Percentiles rank a stretch among this genome's conserved stretches.
phyloP scores from a whole-genome alignment of 768 basidiomycete species.

The Trichaptum fuscoviolaceum region DNA sequence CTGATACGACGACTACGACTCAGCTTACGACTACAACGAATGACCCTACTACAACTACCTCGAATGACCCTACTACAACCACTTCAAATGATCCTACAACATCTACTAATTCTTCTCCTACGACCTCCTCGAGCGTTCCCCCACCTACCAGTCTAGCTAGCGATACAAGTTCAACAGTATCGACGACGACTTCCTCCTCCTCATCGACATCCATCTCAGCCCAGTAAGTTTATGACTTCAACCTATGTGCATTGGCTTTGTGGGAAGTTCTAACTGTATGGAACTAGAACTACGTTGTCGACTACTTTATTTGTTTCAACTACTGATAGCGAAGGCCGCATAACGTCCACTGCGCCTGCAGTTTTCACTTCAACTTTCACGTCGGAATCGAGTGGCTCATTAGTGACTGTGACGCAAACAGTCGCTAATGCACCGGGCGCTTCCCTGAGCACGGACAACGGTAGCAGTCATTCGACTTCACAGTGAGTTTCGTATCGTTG shows the following conservation, averaged over 20 bases:
- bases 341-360: conserved; percentile 46
- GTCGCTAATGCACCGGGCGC: conserved; percentile 49
- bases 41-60: conserved; percentile 5
- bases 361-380: conserved; percentile 54
- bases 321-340: conserved; percentile 50
- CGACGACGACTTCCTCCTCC: conserved; percentile 19
- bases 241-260: conserved; percentile 12
- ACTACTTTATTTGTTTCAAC: conserved; percentile 53
- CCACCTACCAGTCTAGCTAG: conserved; percentile 6
- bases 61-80: conserved; percentile 5
- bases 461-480: conserved; percentile 30
- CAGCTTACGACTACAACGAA: conserved; percentile 12
- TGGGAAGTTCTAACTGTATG: conserved; percentile 10
- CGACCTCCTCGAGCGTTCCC: neutral
- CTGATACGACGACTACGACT: conserved; percentile 9
- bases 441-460: conserved; percentile 52
- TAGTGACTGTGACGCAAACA: conserved; percentile 56
- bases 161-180: conserved; percentile 9
- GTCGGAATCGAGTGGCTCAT: conserved; percentile 46
- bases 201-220: conserved; percentile 5
- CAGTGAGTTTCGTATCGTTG: conserved; percentile 39
- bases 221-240: neutral
- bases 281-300: conserved; percentile 45
- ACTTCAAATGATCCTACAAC: neutral
- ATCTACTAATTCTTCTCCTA: neutral